phyloP scores from a whole-genome alignment of 2,329 filamentous ascomycete genomes.

The Aspergillus brasiliensis region DNA sequence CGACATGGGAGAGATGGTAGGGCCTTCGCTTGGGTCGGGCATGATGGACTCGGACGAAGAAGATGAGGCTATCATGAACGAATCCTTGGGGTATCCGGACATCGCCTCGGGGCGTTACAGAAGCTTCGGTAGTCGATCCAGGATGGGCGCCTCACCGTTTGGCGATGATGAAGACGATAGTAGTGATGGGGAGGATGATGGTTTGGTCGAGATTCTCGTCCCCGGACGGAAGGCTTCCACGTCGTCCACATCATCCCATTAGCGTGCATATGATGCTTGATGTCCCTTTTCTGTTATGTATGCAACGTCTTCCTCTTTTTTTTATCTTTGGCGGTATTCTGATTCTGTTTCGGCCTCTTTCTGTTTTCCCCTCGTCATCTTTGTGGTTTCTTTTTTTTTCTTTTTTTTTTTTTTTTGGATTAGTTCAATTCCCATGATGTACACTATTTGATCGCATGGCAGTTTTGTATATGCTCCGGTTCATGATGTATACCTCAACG shows the following conservation, averaged over 20 bases:
- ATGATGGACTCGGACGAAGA: constrained; percentile 56
- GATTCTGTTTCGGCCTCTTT: constrained; percentile 10
- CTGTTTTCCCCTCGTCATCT: too few relatives aligned
- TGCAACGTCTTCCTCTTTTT: constrained; percentile 10
- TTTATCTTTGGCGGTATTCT: constrained; percentile 12
- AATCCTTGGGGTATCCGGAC: constrained; percentile 70
- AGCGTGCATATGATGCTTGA: not conserved
- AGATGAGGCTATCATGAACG: constrained; percentile 58
- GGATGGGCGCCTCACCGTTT: constrained; percentile 34
- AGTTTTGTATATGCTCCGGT: constrained; percentile 11
- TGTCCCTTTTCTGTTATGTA: constrained; percentile 11
- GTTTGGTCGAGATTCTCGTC: constrained; percentile 49
- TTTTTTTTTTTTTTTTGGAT: constrained; percentile 5
- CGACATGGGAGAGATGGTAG: constrained; percentile 53
- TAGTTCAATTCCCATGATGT: constrained; percentile 13
- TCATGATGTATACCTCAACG: not conserved
- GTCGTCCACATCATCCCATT: constrained; percentile 14
- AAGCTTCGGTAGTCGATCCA: constrained; percentile 46
- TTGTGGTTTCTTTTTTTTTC: constrained; percentile 5
- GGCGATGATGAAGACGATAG: constrained; percentile 48
- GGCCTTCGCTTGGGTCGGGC: constrained; percentile 45
- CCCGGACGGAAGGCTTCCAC: constrained; percentile 41
- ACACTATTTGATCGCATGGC: constrained; percentile 19
- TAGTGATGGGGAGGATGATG: constrained; percentile 47
- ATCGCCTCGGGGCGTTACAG: constrained; percentile 50